Evolutionary conservation across 108 stramenopile genomes (phyloP).

Genomic region (Nitzschia palea): DNA sequence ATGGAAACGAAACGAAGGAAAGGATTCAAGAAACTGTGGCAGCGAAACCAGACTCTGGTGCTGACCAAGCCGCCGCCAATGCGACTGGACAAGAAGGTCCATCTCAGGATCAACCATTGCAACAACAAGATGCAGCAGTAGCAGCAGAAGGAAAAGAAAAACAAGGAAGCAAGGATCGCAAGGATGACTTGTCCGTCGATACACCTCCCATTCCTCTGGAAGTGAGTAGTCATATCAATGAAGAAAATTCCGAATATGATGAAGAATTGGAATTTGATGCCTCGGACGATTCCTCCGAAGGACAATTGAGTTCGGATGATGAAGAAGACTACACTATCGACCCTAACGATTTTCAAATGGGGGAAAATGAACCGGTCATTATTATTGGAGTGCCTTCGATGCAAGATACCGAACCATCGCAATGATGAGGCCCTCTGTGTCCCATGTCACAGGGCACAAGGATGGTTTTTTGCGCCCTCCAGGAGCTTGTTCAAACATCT

Average conservation of each 20-base stretch:
- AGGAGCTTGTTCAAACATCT: too few relatives aligned
- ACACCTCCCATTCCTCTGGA: slow-evolving; percentile 1
- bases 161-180: background rate
- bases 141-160: background rate
- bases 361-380: background rate
- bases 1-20: too few relatives aligned
- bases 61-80: too few relatives aligned
- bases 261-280: background rate
- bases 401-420: too few relatives aligned
- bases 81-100: too few relatives aligned
- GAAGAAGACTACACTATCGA: background rate
- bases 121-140: background rate
- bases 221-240: background rate
- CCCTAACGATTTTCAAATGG: background rate
- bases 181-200: background rate
- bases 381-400: too few relatives aligned
- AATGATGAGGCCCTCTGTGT: background rate
- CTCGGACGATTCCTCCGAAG: background rate
- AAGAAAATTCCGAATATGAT: background rate
- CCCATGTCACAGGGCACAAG: too few relatives aligned
- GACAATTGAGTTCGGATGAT: slow-evolving; percentile 5
- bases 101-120: too few relatives aligned
- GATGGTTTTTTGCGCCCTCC: too few relatives aligned
- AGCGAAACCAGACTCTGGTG: too few relatives aligned
- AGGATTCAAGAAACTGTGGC: too few relatives aligned